Base-by-base conservation (phyloP, 345 rosid genomes). In the Ceriops tagal region DNA sequence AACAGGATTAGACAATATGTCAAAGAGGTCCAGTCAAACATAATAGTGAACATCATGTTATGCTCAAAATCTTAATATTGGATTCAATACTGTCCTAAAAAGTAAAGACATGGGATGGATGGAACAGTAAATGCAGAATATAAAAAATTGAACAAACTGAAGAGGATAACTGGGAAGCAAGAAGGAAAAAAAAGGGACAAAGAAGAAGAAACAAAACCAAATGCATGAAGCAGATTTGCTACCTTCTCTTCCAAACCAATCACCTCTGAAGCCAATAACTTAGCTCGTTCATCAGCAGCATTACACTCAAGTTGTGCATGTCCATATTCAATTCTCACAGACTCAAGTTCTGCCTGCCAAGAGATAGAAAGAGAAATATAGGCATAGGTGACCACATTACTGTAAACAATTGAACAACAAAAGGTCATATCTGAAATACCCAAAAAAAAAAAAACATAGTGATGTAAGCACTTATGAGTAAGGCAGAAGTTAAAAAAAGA, bases 221-320 rank as follows among this genome's bases (percentile, higher is more conserved):
- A 5, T 43, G 49, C 18, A 43, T 43, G 18, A 3, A 43, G 16
- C 49, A 43, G 16, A 43, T 43, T 10, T 13, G 49, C 49, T 85
- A 95, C 99, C 98, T 96, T 96, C 83, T 96, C 99, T 85, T 96
- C 99, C 83, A 96, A 88, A 69, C 92, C 86, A 53, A 96, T 92
- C 71, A 92, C 99, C 84, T 96, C 99, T 57, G 98, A 84, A 75
- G 99, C 98, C 80, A 92, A 80, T 76, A 96, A 82, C 53, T 87
- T 90, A 47, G 97, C 89, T n/a, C 98, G 89, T 75, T 90, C 98
- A 80, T 96, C 97, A 69, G 97, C 91, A 57, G 97, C 99, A 77
- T 66, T 83, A 68, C 97, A 90, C 75, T 96, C 97, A 37, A 96
- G 86, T 67, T 71, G 92, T 52, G 86, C 98, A 80, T 86, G 89